phyloP scores from a whole-genome alignment of 2,329 filamentous ascomycete species.

The Fusarium udum region DNA sequence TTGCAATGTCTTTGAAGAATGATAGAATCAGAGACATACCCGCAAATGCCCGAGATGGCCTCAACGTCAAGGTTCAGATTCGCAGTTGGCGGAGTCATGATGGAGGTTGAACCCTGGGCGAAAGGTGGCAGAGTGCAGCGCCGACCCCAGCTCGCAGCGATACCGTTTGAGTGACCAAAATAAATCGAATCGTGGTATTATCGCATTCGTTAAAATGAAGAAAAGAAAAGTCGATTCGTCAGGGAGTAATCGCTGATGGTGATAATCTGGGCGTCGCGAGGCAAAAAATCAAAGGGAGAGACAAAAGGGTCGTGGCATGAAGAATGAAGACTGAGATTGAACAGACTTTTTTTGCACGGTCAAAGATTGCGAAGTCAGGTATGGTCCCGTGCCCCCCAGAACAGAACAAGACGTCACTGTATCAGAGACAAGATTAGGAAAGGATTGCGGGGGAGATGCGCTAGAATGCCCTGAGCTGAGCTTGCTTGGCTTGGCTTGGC shows the following conservation, averaged over 20 bases:
- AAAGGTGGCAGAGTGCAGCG: slow-evolving; percentile 26
- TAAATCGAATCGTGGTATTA: neutral
- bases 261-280: slow-evolving; percentile 1
- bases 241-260: neutral
- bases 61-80: slow-evolving; percentile 83
- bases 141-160: slow-evolving; percentile 13
- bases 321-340: slow-evolving; percentile 9
- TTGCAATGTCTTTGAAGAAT: neutral
- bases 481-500: neutral
- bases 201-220: slow-evolving; percentile 11
- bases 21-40: slow-evolving; percentile 62
- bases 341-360: slow-evolving; percentile 39
- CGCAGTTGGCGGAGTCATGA: slow-evolving; percentile 64
- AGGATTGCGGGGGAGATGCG: slow-evolving; percentile 24
- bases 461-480: slow-evolving; percentile 17
- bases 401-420: slow-evolving; percentile 37
- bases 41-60: slow-evolving; percentile 91
- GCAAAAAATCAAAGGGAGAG: slow-evolving; percentile 32
- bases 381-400: slow-evolving; percentile 34
- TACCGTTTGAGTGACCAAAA: slow-evolving; percentile 5
- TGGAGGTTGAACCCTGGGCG: slow-evolving; percentile 27
- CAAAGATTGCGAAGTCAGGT: slow-evolving; percentile 31
- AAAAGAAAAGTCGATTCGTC: neutral
- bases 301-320: slow-evolving; percentile 18
- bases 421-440: slow-evolving; percentile 16